A percentile compares a stretch with the other conserved stretches of the same genome.
These are phyloP conservation scores for Gonapodya prolifera DNA, from an alignment of 192 early-diverging fungal species.

Conservation along the genomic window DNA sequence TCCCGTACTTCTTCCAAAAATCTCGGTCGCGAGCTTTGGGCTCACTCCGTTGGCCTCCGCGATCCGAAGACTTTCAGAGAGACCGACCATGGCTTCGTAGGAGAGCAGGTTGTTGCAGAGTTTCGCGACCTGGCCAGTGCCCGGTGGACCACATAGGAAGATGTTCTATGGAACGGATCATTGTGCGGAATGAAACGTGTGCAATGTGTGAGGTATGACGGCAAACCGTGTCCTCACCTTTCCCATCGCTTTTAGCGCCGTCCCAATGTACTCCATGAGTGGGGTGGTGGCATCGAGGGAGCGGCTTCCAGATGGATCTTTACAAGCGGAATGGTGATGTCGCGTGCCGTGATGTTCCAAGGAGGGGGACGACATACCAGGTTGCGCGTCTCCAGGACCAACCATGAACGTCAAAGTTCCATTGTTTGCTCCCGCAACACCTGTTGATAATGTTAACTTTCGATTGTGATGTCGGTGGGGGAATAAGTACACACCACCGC, in stretches of 20 bases:
- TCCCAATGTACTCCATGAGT: neutral
- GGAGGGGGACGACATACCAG: neutral
- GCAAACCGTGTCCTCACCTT: neutral
- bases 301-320: neutral
- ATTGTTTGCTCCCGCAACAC: neutral
- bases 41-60: neutral
- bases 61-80: neutral
- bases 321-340: neutral
- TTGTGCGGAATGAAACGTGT: neutral
- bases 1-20: neutral
- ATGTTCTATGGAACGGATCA: neutral
- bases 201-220: too few species aligned
- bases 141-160: neutral
- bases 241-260: neutral
- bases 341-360: too few species aligned
- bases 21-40: neutral
- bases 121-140: neutral
- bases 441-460: neutral
- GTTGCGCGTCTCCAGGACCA: neutral
- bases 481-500: neutral
- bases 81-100: neutral
- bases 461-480: neutral
- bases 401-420: slow-evolving; percentile 2
- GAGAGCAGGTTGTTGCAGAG: neutral
- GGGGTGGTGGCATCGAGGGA: neutral